Percentiles rank a stretch among this genome's conserved stretches.
Evolutionary conservation across 495 filamentous ascomycete genomes (phyloP).

Genomic region (Talaromyces wortmannii): DNA sequence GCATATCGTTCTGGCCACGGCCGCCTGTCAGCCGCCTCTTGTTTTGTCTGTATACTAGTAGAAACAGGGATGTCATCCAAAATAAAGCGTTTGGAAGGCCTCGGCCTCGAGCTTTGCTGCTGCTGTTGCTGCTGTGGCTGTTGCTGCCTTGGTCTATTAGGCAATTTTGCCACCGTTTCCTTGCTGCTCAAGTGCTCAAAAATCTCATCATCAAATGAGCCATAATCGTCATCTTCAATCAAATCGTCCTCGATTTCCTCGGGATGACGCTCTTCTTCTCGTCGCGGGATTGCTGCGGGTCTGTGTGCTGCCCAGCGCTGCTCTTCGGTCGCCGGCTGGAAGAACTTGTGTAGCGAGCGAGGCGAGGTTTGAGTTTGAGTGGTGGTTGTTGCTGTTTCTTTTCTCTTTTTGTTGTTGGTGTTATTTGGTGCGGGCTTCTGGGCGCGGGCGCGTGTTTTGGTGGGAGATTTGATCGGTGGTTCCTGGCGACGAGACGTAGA

Average conservation of each 20-base stretch:
- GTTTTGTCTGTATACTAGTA: background rate
- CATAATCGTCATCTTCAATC: constrained; percentile 43
- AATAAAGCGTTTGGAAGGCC: background rate
- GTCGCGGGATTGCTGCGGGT: constrained; percentile 9
- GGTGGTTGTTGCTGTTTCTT: background rate
- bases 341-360: constrained; percentile 11
- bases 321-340: constrained; percentile 12
- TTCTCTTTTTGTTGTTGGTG: constrained; percentile 6
- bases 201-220: constrained; percentile 37
- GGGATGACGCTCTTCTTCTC: background rate
- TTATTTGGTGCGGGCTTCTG: background rate
- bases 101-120: background rate
- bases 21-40: constrained; percentile 12
- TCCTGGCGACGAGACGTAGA: background rate
- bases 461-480: background rate
- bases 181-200: constrained; percentile 14
- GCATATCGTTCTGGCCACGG: constrained; percentile 87
- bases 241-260: constrained; percentile 28
- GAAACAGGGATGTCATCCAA: background rate
- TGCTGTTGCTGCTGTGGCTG: no score
- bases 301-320: constrained; percentile 27
- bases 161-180: background rate
- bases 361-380: background rate
- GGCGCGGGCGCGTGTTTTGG: background rate
- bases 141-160: no score